Evolutionary conservation across 164 flowering plant species (phyloP).

Genomic region (Nelumbo lutea): DNA sequence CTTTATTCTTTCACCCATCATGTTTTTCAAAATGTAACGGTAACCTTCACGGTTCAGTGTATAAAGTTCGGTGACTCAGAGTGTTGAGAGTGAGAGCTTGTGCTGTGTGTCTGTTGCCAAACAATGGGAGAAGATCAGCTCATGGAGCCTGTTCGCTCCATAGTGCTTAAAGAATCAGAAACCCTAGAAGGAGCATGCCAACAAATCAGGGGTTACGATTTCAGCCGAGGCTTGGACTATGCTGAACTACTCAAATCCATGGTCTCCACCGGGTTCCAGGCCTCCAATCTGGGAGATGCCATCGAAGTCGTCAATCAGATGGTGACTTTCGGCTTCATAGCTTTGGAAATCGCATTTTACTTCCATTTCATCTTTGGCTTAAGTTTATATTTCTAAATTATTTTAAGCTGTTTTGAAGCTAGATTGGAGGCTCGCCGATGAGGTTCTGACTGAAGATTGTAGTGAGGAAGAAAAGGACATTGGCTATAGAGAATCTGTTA

Average conservation of each 20-base stretch:
- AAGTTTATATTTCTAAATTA: background rate
- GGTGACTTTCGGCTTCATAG: slow-evolving; percentile 35
- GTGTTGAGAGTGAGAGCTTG: no score
- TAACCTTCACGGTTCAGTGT: no score
- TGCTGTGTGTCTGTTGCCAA: background rate
- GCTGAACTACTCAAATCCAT: slow-evolving; percentile 55
- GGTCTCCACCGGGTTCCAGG: slow-evolving; percentile 83
- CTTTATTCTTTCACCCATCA: no score
- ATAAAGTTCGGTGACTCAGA: no score
- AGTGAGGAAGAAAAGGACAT: slow-evolving; percentile 55
- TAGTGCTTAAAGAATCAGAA: slow-evolving; percentile 62
- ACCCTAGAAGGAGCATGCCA: slow-evolving; percentile 42
- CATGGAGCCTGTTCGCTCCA: slow-evolving; percentile 32
- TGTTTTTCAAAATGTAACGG: no score
- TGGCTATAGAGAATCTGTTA: slow-evolving; percentile 49
- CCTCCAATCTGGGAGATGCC: slow-evolving; percentile 93
- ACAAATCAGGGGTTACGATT: slow-evolving; percentile 79
- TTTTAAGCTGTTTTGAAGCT: slow-evolving; percentile 40
- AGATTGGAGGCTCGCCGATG: slow-evolving; percentile 88
- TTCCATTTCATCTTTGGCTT: background rate
- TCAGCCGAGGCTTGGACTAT: slow-evolving; percentile 72
- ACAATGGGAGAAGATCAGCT: slow-evolving; percentile 25
- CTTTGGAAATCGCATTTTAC: background rate
- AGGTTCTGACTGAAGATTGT: slow-evolving; percentile 48
- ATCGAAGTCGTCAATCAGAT: slow-evolving; percentile 68